These are phyloP conservation scores for Diutina mesorugosa DNA, from an alignment of 1,139 yeast genomes.

Conservation along the genomic window DNA sequence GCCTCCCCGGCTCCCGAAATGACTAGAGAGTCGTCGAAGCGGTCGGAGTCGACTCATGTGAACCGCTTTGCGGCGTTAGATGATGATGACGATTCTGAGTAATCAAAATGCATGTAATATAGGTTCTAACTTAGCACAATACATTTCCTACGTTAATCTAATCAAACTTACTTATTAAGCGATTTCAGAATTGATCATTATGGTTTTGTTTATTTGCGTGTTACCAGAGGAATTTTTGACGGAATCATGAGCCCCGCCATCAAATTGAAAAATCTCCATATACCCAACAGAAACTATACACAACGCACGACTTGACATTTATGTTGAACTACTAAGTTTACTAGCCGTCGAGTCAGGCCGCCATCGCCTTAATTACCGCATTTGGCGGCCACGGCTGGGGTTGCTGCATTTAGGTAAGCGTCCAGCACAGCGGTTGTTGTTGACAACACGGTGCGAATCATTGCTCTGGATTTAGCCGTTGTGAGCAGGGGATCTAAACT, in stretches of 20 bases:
- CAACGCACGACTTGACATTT: no score
- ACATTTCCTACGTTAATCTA: not conserved
- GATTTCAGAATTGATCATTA: no score
- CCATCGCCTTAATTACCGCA: not conserved
- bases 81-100: not conserved
- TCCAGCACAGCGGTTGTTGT: not conserved
- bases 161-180: no score
- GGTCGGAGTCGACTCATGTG: constrained; percentile 1
- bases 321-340: no score
- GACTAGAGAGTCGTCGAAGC: not conserved
- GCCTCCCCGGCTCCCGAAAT: not conserved
- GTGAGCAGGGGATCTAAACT: not conserved
- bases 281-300: no score
- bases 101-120: constrained; percentile 2
- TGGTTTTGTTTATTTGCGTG: not conserved
- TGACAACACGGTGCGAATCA: not conserved
- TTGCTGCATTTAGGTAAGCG: not conserved
- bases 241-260: not conserved
- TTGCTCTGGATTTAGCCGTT: not conserved
- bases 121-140: not conserved
- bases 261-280: no score
- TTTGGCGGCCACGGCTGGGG: not conserved
- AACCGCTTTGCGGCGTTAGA: constrained; percentile 2
- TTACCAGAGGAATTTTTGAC: not conserved
- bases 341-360: not conserved